Conservation (phyloP, 768 basidiomycete genomes). For the Tricholoma matsutake region DNA sequence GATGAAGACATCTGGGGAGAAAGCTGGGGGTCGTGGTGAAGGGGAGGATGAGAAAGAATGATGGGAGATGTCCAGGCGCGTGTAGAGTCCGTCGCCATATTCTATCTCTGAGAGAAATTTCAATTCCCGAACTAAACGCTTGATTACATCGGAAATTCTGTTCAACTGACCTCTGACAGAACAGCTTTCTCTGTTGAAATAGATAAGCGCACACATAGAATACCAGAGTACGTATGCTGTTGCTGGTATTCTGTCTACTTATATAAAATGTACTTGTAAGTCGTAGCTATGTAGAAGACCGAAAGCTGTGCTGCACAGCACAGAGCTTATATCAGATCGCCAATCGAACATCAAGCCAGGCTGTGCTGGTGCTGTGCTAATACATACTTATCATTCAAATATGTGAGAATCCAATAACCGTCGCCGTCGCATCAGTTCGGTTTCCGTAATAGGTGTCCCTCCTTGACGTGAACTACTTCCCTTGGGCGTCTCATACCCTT, state of each 20-base stretch:
- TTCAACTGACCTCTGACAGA: not conserved
- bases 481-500: slow-evolving; percentile 19
- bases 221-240: too few species aligned
- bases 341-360: slow-evolving; percentile 23
- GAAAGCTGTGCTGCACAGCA: slow-evolving; percentile 44
- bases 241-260: too few species aligned
- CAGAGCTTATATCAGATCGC: slow-evolving; percentile 30
- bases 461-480: slow-evolving; percentile 37
- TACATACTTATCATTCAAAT: slow-evolving; percentile 35
- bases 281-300: too few species aligned
- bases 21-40: slow-evolving; percentile 26
- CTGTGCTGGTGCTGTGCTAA: slow-evolving; percentile 26
- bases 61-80: slow-evolving; percentile 26
- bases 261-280: too few species aligned
- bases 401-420: slow-evolving; percentile 76
- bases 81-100: slow-evolving; percentile 20
- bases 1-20: slow-evolving; percentile 34
- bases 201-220: not conserved
- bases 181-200: not conserved
- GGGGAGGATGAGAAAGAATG: slow-evolving; percentile 24
- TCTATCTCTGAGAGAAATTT: slow-evolving; percentile 16
- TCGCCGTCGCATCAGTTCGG: slow-evolving; percentile 73
- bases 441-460: slow-evolving; percentile 73
- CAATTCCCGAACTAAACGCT: slow-evolving; percentile 21
- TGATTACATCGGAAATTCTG: slow-evolving; percentile 4